Evolutionary conservation across 2,329 filamentous ascomycete species (phyloP).

Genomic region (Dothideomycetidae sp.): DNA sequence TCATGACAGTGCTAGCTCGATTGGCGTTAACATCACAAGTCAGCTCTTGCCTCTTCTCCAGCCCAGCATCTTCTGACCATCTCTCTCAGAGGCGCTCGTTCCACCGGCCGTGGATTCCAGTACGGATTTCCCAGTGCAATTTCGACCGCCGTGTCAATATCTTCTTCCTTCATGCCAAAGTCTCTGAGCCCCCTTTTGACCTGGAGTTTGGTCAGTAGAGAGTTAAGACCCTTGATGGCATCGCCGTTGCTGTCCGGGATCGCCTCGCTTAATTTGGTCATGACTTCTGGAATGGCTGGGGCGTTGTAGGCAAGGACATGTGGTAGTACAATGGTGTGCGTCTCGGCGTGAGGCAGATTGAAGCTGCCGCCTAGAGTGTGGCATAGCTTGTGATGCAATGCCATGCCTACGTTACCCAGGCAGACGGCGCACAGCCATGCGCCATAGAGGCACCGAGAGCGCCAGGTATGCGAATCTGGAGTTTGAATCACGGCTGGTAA

Average conservation of each 20-base stretch:
- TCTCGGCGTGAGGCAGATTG: constrained; percentile 50
- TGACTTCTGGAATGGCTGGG: constrained; percentile 37
- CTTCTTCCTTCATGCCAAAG: constrained; percentile 45
- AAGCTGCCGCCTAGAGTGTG: constrained; percentile 51
- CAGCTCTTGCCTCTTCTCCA: constrained; percentile 41
- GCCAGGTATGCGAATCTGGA: constrained; percentile 31
- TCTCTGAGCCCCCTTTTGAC: constrained; percentile 40
- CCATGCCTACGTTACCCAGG: constrained; percentile 46
- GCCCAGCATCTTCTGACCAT: constrained; percentile 47
- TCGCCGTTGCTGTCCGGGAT: constrained; percentile 45
- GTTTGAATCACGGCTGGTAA: constrained; percentile 40
- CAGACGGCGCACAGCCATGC: constrained; percentile 51
- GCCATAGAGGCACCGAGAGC: constrained; percentile 43
- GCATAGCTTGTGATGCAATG: constrained; percentile 54
- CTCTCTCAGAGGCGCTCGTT: constrained; percentile 39
- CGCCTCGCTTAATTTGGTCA: constrained; percentile 38
- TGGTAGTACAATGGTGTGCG: constrained; percentile 48
- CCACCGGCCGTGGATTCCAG: constrained; percentile 43
- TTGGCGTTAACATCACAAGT: too few species aligned
- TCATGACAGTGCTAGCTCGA: too few species aligned
- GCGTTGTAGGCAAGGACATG: constrained; percentile 51
- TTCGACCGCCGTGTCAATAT: constrained; percentile 46
- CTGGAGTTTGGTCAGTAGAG: constrained; percentile 38
- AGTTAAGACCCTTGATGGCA: constrained; percentile 43
- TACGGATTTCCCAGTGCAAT: constrained; percentile 46